Evolutionary conservation across 805 yeast genomes (phyloP), one percentile per base, ranked within the genome.

Genomic region (Metschnikowia amazonensis): DNA sequence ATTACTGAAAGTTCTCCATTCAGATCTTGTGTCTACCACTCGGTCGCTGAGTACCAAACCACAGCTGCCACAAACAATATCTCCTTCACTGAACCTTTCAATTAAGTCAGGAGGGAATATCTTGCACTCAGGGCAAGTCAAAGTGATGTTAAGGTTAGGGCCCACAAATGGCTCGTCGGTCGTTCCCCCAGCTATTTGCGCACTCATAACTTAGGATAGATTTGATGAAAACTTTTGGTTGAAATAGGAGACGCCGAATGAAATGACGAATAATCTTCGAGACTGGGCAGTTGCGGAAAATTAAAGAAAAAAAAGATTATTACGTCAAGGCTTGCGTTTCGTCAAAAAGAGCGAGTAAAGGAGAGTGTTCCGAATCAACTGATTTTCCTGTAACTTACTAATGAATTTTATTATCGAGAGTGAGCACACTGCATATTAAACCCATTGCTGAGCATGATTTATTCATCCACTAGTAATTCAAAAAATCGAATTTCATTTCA

Each of bases 1-100:
- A 62, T 94, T 94, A 48, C 95, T 84, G 65, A 92, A 92, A 2
- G 99, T 94, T 73, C 99, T 86, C 99, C 99, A 92, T 73, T 92
- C 99, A 1, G 97, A 88, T 55, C 98, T 76, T 4, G 96, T 90
- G 60, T 92, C 99, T 25, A 92, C 96, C 42, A 92, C 83, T 52
- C 90, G 77, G 62, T 89, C 96, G 56, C 96, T 87, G 20, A 94
- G 76, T 1, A 92, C 98, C 47, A 94, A 73, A 2, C 99, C 99
- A 72, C 99, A 94, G 51, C 89, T 76, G 1, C 96, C 98, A 71
- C 99, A 92, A n/a, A 92, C 97, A 57, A 94, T 89, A 66, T 92
- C 99, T 34, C 99, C 99, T 64, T 92, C 98, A 56, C 95, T 86
- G 60, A 90, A 95, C 56, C 97, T 74, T 69, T 92, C 99, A 21